Evolutionary conservation across 768 basidiomycete genomes (phyloP).

Genomic region (Cyclocybe aegerita): DNA sequence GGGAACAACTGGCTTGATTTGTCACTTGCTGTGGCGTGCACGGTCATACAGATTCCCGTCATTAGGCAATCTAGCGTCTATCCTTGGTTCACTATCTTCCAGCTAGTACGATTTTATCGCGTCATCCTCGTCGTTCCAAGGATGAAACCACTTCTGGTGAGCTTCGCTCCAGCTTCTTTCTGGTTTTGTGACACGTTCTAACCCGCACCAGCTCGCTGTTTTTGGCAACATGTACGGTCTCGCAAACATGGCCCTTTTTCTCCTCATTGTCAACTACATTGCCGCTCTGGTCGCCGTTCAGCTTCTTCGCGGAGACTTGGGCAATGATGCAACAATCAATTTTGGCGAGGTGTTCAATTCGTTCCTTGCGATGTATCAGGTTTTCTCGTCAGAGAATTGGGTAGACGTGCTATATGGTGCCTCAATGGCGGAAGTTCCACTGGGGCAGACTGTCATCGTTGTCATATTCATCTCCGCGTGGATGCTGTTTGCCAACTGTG

Average conservation of each 20-base stretch:
- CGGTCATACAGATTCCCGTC: slow-evolving; percentile 81
- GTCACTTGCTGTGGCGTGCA: slow-evolving; percentile 70
- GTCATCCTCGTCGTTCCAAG: slow-evolving; percentile 88
- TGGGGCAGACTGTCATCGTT: slow-evolving; percentile 69
- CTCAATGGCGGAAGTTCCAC: slow-evolving; percentile 55
- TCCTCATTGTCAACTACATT: slow-evolving; percentile 84
- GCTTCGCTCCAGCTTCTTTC: slow-evolving; percentile 1
- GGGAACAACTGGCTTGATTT: slow-evolving; percentile 77
- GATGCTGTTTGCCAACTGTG: slow-evolving; percentile 92
- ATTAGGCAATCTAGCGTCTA: slow-evolving; percentile 67
- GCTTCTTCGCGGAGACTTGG: slow-evolving; percentile 81
- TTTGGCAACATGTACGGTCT: slow-evolving; percentile 93
- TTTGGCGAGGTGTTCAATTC: slow-evolving; percentile 84
- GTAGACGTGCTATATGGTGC: slow-evolving; percentile 68
- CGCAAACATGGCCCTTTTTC: slow-evolving; percentile 88
- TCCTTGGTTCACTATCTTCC: slow-evolving; percentile 89
- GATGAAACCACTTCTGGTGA: slow-evolving; percentile 85
- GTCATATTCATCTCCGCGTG: slow-evolving; percentile 76
- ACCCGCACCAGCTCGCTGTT: slow-evolving; percentile 64
- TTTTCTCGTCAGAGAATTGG: slow-evolving; percentile 96
- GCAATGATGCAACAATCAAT: slow-evolving; percentile 51
- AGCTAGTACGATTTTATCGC: slow-evolving; percentile 84
- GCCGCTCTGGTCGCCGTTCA: slow-evolving; percentile 83
- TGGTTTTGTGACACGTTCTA: slow-evolving; percentile 2
- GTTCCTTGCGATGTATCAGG: slow-evolving; percentile 84